phyloP scores from a whole-genome alignment of 768 basidiomycete genomes.

The Tulasnella sp. region DNA sequence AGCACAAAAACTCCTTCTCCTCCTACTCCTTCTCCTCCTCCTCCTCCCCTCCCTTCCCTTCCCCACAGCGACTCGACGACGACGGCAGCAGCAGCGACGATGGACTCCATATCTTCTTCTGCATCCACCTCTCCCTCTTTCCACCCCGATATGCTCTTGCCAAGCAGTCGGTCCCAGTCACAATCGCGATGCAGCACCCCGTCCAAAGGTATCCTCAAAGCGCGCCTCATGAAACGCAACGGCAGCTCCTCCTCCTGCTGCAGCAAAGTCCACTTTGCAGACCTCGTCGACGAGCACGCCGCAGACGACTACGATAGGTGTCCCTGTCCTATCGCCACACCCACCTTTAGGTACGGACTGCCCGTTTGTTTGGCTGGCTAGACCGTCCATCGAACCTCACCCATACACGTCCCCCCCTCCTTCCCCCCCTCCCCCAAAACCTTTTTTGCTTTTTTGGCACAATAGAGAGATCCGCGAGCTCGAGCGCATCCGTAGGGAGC shows the following conservation, averaged over 20 bases:
- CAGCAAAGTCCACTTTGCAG: slow-evolving; percentile 20
- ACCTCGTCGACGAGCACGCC: slow-evolving; percentile 16
- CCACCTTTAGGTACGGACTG: slow-evolving; percentile 23
- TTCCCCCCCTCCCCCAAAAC: neutral
- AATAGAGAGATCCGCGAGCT: slow-evolving; percentile 27
- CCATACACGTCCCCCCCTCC: neutral
- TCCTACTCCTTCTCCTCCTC: neutral
- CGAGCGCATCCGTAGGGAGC: slow-evolving; percentile 25
- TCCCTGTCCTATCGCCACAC: slow-evolving; percentile 15
- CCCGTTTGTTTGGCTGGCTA: neutral
- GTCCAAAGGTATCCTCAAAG: slow-evolving; percentile 17
- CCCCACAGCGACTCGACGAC: neutral
- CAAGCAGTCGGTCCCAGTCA: slow-evolving; percentile 5
- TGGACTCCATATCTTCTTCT: slow-evolving; percentile 1
- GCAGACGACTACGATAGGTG: slow-evolving; percentile 28
- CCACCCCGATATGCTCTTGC: slow-evolving; percentile 16
- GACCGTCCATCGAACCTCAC: neutral
- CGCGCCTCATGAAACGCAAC: neutral
- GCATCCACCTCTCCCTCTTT: slow-evolving; percentile 10
- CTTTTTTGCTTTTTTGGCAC: neutral
- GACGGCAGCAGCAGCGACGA: slow-evolving; percentile 13
- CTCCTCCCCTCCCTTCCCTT: neutral
- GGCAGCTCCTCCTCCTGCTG: slow-evolving; percentile 5
- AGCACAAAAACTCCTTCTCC: slow-evolving; percentile 1
- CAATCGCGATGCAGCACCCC: slow-evolving; percentile 4